These are phyloP conservation scores for Acrasis kona DNA, from an alignment of 78 protist genomes.

Conservation along the genomic window DNA sequence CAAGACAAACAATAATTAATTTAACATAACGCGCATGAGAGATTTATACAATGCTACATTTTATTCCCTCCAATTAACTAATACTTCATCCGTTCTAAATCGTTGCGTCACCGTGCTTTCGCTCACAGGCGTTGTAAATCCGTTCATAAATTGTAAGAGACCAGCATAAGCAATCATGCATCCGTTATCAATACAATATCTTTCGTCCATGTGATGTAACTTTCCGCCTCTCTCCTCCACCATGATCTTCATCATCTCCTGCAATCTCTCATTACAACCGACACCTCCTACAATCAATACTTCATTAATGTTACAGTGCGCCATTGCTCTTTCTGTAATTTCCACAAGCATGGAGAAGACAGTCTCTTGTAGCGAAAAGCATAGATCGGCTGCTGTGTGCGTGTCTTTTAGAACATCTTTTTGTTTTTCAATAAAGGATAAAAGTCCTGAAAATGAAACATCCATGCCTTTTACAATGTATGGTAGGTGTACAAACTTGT, in stretches of 20 bases:
- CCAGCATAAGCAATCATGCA: slow-evolving; percentile 98
- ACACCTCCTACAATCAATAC: slow-evolving; percentile 99
- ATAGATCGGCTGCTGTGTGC: slow-evolving; percentile 68
- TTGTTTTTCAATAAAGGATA: slow-evolving; percentile 46
- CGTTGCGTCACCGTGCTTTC: slow-evolving; percentile 84
- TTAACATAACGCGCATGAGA: neutral
- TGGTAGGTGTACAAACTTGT: slow-evolving; percentile 71
- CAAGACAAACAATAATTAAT: too few species aligned
- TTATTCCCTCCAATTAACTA: slow-evolving; percentile 81
- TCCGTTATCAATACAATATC: slow-evolving; percentile 99
- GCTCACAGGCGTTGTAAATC: slow-evolving; percentile 34
- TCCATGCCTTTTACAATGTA: slow-evolving; percentile 95
- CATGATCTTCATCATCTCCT: slow-evolving; percentile 92
- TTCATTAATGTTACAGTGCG: slow-evolving; percentile 77
- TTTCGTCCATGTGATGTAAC: slow-evolving; percentile 81
- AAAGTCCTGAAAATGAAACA: slow-evolving; percentile 86
- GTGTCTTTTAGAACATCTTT: neutral
- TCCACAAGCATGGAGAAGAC: slow-evolving; percentile 96
- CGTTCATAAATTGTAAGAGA: slow-evolving; percentile 42
- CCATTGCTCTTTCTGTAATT: slow-evolving; percentile 96
- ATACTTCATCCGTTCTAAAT: slow-evolving; percentile 93
- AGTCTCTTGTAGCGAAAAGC: slow-evolving; percentile 88
- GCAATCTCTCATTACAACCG: slow-evolving; percentile 87
- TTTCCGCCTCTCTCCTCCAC: slow-evolving; percentile 81
- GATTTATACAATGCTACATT: neutral